Evolutionary conservation across 306 rosid species (phyloP), one percentile per base, ranked within the genome.

Genomic region (Malus sylvestris): DNA sequence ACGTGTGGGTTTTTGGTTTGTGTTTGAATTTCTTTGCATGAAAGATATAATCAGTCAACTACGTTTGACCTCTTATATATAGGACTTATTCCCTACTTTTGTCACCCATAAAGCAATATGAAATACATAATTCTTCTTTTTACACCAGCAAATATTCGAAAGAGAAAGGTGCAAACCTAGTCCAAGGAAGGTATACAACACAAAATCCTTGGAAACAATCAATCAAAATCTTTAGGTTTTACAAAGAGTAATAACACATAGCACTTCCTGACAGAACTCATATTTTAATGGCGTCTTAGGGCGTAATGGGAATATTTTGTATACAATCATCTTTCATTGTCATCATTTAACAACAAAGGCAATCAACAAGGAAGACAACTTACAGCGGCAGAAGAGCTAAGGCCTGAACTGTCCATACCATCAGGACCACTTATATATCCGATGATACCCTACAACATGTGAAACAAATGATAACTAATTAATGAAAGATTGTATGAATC

Each of bases 301-400:
- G 42, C 6, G 67, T 62, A 35, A 33, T 38, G 29, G 22, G 19
- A 71, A 23, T 71, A 45, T 68, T 68, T 83, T 32, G 22, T 55
- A 76, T 63, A 52, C 70, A 22, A 71, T 33, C 75, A 70, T 71
- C 22, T 67, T 76, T 76, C 68, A 60, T 74, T 68, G 38, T 62
- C 78, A 76, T 73, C 68, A 72, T 49, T 38, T 49, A 57, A 65
- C 29, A 75, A 68, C 74, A 60, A 81, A 80, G 62, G 58, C 33
- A 78, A 73, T 63, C 57, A 58, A 53, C 27, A 68, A 79, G 63
- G 68, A 74, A 78, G 1, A 70, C 23, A 59, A 80, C 97, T 89
- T 87, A 95, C 99, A 45, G 99, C 99, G 61, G 99, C 99, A 74
- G 99, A 95, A 77, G 99, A 92, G 85, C 99, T 95, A 76, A 95